Conservation (phyloP, 306 rosid genomes). For the Pterocarpus macrocarpus region DNA sequence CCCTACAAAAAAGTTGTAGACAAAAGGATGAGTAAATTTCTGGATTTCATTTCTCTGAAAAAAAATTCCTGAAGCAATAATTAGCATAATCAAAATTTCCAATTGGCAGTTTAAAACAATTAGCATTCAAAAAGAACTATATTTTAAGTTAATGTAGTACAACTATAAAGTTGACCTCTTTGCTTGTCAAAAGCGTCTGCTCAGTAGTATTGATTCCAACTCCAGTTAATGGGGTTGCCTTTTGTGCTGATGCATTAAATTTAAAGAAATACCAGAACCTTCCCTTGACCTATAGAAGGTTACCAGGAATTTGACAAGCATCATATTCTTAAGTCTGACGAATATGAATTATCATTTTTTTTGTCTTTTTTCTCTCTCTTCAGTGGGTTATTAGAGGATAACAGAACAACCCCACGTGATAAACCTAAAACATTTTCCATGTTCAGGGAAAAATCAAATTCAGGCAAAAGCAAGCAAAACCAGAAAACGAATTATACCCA, state of each 20-base stretch:
- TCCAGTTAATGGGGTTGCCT: not conserved
- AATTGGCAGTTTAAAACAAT: not conserved
- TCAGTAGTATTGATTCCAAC: not conserved
- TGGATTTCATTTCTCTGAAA: not conserved
- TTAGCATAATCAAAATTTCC: not conserved
- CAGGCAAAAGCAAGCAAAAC: not conserved
- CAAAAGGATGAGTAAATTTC: conserved; percentile 9
- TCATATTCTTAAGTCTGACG: not conserved
- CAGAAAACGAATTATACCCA: not conserved
- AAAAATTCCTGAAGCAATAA: not conserved
- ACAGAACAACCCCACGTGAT: not conserved
- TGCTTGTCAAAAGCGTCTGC: not conserved
- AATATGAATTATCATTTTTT: not conserved
- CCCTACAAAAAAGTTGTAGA: conserved; percentile 46
- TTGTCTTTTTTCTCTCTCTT: not conserved
- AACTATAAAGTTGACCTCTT: not conserved
- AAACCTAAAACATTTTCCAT: not conserved
- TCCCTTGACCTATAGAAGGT: not conserved
- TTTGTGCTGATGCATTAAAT: not conserved
- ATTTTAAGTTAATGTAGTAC: not conserved
- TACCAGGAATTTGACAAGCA: not conserved
- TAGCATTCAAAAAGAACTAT: not conserved
- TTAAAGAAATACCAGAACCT: not conserved
- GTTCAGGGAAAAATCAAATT: not conserved
- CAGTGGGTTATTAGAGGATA: not conserved